phyloP scores from a whole-genome alignment of 306 rosid species.

The Medicago ruthenica region DNA sequence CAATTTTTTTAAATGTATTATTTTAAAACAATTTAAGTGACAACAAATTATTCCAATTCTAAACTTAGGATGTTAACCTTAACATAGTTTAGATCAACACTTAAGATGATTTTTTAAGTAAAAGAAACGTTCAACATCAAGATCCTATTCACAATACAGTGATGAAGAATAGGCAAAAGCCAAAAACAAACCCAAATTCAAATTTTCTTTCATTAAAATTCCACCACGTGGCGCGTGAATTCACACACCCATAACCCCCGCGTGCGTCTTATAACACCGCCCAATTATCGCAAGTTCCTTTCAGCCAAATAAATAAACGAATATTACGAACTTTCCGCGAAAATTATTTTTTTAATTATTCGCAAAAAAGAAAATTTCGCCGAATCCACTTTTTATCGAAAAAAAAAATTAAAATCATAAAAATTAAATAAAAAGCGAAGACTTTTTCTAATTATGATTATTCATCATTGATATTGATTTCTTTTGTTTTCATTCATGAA shows the following conservation, averaged over 20 bases:
- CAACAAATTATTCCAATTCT: background rate
- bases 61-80: background rate
- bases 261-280: constrained; percentile 39
- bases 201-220: background rate
- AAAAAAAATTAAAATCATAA: background rate
- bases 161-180: background rate
- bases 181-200: constrained; percentile 14
- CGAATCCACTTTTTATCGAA: constrained; percentile 38
- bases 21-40: background rate
- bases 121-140: background rate
- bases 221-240: constrained; percentile 47
- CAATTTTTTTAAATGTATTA: background rate
- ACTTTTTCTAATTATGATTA: constrained; percentile 34
- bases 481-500: constrained; percentile 43
- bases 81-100: background rate
- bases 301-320: constrained; percentile 28
- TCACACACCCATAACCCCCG: background rate
- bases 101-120: background rate
- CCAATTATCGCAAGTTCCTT: constrained; percentile 38
- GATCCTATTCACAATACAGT: background rate
- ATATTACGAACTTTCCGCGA: constrained; percentile 56
- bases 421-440: constrained; percentile 33
- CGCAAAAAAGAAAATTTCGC: constrained; percentile 12
- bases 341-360: background rate
- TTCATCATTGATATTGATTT: background rate